Conservation (phyloP, 2,329 filamentous ascomycete genomes). For the Fusarium sp. region DNA sequence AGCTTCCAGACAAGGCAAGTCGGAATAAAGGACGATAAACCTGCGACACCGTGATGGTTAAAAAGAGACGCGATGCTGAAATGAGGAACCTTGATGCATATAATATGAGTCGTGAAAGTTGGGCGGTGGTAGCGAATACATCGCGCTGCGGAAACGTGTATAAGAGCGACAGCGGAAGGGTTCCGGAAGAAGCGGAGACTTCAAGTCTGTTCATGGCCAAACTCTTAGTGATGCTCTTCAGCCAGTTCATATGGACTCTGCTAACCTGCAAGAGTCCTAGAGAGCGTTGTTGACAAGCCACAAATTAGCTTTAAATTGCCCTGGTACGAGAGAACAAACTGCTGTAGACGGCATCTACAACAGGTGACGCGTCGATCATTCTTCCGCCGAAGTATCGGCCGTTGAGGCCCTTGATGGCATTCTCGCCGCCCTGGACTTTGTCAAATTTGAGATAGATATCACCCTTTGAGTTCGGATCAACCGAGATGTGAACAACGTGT, state of each 20-base stretch:
- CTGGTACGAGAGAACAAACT: slow-evolving; percentile 91
- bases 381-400: slow-evolving; percentile 94
- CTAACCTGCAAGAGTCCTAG: slow-evolving; percentile 61
- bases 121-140: slow-evolving; percentile 1
- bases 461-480: slow-evolving; percentile 92
- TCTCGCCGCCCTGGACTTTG: slow-evolving; percentile 92
- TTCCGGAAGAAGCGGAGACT: slow-evolving; percentile 41
- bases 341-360: slow-evolving; percentile 99
- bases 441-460: slow-evolving; percentile 99
- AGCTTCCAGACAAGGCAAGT: slow-evolving; percentile 28
- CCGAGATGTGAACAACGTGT: slow-evolving; percentile 94
- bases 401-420: slow-evolving; percentile 97
- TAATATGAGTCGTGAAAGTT: slow-evolving; percentile 31
- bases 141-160: slow-evolving; percentile 17
- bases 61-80: slow-evolving; percentile 35
- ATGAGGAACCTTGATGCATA: slow-evolving; percentile 37
- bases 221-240: slow-evolving; percentile 45
- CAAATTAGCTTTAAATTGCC: slow-evolving; percentile 76
- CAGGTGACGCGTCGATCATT: slow-evolving; percentile 92
- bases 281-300: slow-evolving; percentile 58
- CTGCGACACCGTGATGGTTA: slow-evolving; percentile 47
- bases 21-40: slow-evolving; percentile 31
- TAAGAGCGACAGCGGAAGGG: slow-evolving; percentile 10
- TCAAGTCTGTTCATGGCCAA: slow-evolving; percentile 46
- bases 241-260: slow-evolving; percentile 45